Evolutionary conservation across 495 filamentous ascomycete genomes (phyloP), one percentile per base, ranked within the genome.

Genomic region (Aspergillus ellipticus): DNA sequence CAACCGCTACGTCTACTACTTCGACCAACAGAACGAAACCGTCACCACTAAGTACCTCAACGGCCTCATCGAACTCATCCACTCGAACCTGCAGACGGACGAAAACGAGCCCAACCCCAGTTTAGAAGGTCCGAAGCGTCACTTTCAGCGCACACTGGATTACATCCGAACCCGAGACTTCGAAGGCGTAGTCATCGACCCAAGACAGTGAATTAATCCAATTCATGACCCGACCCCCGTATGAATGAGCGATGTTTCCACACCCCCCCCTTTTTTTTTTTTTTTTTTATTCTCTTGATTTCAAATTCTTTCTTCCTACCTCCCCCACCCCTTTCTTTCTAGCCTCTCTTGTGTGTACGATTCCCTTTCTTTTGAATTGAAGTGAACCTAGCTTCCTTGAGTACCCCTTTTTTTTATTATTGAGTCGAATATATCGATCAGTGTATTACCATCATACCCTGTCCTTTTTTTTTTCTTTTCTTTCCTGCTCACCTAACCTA

Each of bases 21-120:
- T 96, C 73, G 94, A 98, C 72, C 91, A 97, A 64, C 91, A 96
- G 73, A 98, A 98, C 72, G 94, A 98, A 74, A 93, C 90, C 43
- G 93, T 98, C 31, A 97, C 94, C 3, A 96, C 89, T 11, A 98
- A 97, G 74, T 98, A 97, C 67, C 81, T 98, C 48, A 98, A 98
- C 66, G 94, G 94, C 4, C 87, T 98, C 31, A 97, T 98, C 64
- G 94, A 98, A 75, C 84, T 98, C 55, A 97, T 98, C 59, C 92
- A 98, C 71, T 95, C 90, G 11, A 97, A 97, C 66, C 80, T 97
- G 19, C 85, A 87, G 59, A 92, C 87, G 55, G 89, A 88, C 63
- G 87, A 94, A 60, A 72, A 73, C 5, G 75, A 76, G 41, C 67
- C 71, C 7, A 92, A 92, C 64, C 85, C 86, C 10, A 83, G 85